Base-by-base conservation (phyloP, 2,329 filamentous ascomycete genomes). In the Hypoxylon sp. region DNA sequence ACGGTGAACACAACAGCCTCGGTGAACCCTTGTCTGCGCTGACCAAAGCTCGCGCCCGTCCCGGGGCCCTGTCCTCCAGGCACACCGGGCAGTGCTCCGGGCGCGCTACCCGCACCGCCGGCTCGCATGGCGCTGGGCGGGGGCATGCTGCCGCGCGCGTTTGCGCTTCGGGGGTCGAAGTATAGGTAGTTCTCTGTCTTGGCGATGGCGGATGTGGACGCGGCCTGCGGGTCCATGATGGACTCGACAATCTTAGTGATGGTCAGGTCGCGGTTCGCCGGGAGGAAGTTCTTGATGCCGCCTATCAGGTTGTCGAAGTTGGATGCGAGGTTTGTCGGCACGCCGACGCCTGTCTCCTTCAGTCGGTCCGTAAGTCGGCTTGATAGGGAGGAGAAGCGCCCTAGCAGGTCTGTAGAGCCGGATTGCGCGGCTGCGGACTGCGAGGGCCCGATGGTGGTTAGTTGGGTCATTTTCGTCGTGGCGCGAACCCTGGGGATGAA, bases 241-340 rank as follows among this genome's bases (percentile, higher is more conserved):
- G 91, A 96, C 71, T 99, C 94, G 29, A 94, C 93, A 67, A 99
- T 97, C 74, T 97, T 97, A 48, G 95, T 99, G 43, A 99, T 83
- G 0, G 94, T 97, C 7, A 97, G 82, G 68, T 99, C 95, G 64
- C 92, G 91, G 74, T 99, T 95, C 9, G 86, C 90, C 0, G 95
- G 94, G n/a, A 99, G 77, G 73, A 99, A 96, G 73, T 96, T 97
- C 75, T 97, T 99, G 67, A 99, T 93, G 31, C 93, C 93, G 4
- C 91, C 93, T 56, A 97, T 92, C 31, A 99, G 83, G 20, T 89
- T 93, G 71, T 97, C 94, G 66, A 99, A 90, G 69, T 97, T 97
- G 44, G 86, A 85, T 1, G 81, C 81, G 7, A 86, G 73, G 51
- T 87, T 83, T 20, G 78, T 80, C 5, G 81, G 80, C 37, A 85